Percentiles rank a stretch among this genome's conserved stretches.
Evolutionary conservation across 2,329 filamentous ascomycete species (phyloP).

Genomic region (Fusarium sp.): DNA sequence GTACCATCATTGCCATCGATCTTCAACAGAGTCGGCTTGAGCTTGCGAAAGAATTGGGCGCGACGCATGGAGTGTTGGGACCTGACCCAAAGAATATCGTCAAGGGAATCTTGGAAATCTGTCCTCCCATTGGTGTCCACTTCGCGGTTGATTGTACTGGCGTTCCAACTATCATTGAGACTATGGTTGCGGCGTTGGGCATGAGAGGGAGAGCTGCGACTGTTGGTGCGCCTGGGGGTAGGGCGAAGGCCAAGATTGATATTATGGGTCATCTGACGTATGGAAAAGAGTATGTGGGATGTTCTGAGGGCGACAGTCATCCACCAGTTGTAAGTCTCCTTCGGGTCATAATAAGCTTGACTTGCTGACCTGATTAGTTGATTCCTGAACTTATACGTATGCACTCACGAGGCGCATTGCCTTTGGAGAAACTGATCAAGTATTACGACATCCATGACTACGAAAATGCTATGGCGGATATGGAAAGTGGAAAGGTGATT

Average conservation of each 20-base stretch:
- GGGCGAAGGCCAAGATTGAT: conserved; percentile 7
- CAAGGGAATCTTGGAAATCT: not conserved
- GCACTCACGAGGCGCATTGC: conserved; percentile 1
- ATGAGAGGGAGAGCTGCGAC: conserved; percentile 26
- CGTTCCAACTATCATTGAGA: conserved; percentile 18
- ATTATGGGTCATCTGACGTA: conserved; percentile 20
- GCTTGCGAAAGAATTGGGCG: conserved; percentile 22
- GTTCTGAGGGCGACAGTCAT: conserved; percentile 23
- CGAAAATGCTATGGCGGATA: conserved; percentile 3
- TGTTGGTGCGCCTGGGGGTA: conserved; percentile 16
- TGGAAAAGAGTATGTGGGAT: conserved; percentile 32
- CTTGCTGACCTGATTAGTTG: not conserved
- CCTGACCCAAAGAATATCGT: not conserved
- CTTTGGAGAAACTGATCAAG: conserved; percentile 5
- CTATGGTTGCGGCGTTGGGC: conserved; percentile 12
- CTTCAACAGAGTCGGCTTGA: conserved; percentile 6
- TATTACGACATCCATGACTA: conserved; percentile 8
- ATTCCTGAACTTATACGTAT: conserved; percentile 12
- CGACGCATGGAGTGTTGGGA: conserved; percentile 7
- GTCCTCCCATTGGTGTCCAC: conserved; percentile 15
- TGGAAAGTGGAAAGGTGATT: not conserved
- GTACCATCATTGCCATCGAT: conserved; percentile 22
- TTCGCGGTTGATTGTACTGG: conserved; percentile 38
- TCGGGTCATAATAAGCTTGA: not conserved
- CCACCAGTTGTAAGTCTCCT: not conserved